These are phyloP conservation scores for Brassica balearica DNA, from an alignment of 441 rosid genomes.

Conservation along the genomic window DNA sequence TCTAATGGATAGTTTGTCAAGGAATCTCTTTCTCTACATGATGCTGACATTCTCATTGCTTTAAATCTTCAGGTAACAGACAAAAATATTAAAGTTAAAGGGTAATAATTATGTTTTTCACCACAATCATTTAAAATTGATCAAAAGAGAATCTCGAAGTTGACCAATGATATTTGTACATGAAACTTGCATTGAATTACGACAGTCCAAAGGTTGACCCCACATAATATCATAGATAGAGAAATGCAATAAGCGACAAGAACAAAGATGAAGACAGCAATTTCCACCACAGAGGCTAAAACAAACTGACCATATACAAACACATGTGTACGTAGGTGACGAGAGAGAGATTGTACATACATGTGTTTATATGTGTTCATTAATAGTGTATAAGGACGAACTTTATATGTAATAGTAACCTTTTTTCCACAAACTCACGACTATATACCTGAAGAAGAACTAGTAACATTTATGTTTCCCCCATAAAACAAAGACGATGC, in stretches of 20 bases:
- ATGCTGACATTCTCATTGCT: neutral
- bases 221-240: constrained; percentile 33
- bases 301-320: constrained; percentile 48
- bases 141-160: constrained; percentile 41
- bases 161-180: constrained; percentile 39
- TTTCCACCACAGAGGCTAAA: constrained; percentile 37
- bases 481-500: constrained; percentile 20
- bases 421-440: constrained; percentile 7
- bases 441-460: constrained; percentile 32
- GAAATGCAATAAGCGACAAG: constrained; percentile 39
- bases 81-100: neutral
- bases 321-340: constrained; percentile 44
- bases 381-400: constrained; percentile 19
- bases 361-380: constrained; percentile 37
- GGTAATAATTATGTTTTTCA: neutral
- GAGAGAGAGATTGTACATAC: constrained; percentile 26
- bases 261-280: constrained; percentile 41
- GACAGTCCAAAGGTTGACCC: constrained; percentile 40
- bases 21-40: neutral
- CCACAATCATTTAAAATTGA: neutral
- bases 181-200: constrained; percentile 40
- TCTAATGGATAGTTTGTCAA: constrained; percentile 14
- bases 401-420: neutral
- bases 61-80: no score
- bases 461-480: constrained; percentile 60